Evolutionary conservation across 2,329 filamentous ascomycete species (phyloP), one percentile per base, ranked within the genome.

Genomic region (Alternaria gaisen): DNA sequence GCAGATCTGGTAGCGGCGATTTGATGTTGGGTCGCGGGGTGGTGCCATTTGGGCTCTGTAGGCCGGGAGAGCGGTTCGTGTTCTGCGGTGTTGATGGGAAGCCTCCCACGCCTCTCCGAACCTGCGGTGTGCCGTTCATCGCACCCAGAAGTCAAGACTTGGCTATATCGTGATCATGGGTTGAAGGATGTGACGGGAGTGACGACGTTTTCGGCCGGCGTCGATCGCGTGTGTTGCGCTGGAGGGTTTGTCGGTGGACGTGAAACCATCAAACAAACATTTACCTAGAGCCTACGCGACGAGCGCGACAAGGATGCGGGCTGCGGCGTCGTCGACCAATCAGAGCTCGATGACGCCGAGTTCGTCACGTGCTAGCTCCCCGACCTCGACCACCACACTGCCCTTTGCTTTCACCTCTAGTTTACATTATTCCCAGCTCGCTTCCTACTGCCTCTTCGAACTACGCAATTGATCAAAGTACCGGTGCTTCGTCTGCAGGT

Each of bases 51-150:
- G 70, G 70, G 50, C 68, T 73, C 58, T 68, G 67, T 28, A 58
- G 62, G 62, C 65, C 68, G 36, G 72, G 68, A 34, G 74, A 72
- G 57, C 70, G 69, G 69, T 74, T 62, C 83, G 70, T 71, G 72
- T 83, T 85, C 71, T 62, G 53, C 44, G 91, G 92, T 70, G 91
- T 94, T 74, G 88, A 84, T 77, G 92, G 92, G 77, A 90, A 95
- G 75, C 90, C 91, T 85, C 77, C 78, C 46, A 91, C 93, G 83
- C 90, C 88, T 83, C 93, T 84, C 83, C 89, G 90, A 81, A 68
- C 63, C 24, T 60, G 63, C 90, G 92, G 92, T 83, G 91, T 95
- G 80, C 85, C 86, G 87, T 88, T 92, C 92, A 94, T 94, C 81
- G 88, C 88, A 90, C 90, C 69, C 67, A 58, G 70, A 62, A 65